Evolutionary conservation across 139 green algal species (phyloP).

Genomic region (Chlorella sp.): DNA sequence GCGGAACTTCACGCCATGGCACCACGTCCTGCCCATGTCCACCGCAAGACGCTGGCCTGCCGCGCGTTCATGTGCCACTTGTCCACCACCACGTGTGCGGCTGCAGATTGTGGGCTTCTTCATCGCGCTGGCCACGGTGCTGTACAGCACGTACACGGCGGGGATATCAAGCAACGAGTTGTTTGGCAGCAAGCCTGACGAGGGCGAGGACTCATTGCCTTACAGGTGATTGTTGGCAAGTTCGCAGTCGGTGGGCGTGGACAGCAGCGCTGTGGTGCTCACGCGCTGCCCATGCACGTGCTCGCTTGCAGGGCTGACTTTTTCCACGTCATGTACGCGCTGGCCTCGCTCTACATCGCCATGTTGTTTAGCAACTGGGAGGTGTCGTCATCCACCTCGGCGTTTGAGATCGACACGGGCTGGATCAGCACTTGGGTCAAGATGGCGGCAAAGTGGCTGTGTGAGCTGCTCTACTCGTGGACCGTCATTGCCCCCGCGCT

Average conservation of each 20-base stretch:
- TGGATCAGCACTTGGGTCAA: conserved; percentile 72
- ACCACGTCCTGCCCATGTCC: too few relatives aligned
- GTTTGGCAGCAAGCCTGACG: not conserved
- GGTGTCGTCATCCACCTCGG: conserved; percentile 7
- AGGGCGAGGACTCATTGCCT: not conserved
- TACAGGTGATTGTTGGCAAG: conserved; percentile 4
- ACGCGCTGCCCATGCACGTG: not conserved
- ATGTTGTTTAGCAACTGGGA: conserved; percentile 71
- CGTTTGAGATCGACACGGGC: conserved; percentile 50
- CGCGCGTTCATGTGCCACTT: too few relatives aligned
- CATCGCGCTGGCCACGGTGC: conserved; percentile 38
- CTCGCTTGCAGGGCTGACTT: conserved; percentile 40
- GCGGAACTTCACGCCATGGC: too few relatives aligned
- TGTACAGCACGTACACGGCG: conserved; percentile 38
- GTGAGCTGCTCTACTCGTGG: conserved; percentile 72
- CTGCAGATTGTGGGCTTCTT: conserved; percentile 47
- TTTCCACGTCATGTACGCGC: conserved; percentile 67
- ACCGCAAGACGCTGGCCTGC: too few relatives aligned
- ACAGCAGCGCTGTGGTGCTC: not conserved
- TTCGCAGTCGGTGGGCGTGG: not conserved
- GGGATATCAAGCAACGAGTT: conserved; percentile 16
- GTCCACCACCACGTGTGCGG: too few relatives aligned
- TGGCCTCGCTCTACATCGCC: conserved; percentile 61
- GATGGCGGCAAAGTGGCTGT: conserved; percentile 69
- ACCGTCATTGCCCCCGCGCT: conserved; percentile 65